A percentile compares a stretch with the other conserved stretches of the same genome.
These are phyloP conservation scores for Pseudoneurospora amorphoporcata DNA, from an alignment of 495 filamentous ascomycete genomes.

Conservation along the genomic window DNA sequence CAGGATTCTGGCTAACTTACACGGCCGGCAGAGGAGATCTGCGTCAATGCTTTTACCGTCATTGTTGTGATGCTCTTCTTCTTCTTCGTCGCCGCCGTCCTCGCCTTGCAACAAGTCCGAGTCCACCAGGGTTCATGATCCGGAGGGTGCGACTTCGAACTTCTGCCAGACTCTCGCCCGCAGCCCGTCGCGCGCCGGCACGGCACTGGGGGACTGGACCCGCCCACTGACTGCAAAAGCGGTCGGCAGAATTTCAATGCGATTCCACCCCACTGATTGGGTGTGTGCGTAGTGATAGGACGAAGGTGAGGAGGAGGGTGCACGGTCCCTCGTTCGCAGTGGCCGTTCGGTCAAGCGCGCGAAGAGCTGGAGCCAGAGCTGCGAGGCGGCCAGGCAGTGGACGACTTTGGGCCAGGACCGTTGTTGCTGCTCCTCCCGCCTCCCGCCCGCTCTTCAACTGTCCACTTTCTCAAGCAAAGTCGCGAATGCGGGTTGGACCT, in stretches of 20 bases:
- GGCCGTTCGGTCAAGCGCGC: background rate
- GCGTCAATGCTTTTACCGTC: slow-evolving; percentile 52
- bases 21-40: slow-evolving; percentile 51
- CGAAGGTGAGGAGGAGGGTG: background rate
- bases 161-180: background rate
- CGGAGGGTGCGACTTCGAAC: slow-evolving; percentile 4
- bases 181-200: background rate
- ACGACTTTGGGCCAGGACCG: background rate
- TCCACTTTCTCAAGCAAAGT: background rate
- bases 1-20: slow-evolving; percentile 26
- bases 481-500: background rate
- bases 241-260: slow-evolving; percentile 7
- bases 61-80: slow-evolving; percentile 31
- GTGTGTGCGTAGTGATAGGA: background rate
- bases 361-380: background rate
- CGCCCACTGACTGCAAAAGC: background rate
- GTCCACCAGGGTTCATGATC: slow-evolving; percentile 9
- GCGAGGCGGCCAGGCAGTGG: background rate
- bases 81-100: slow-evolving; percentile 15
- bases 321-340: background rate
- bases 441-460: background rate
- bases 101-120: background rate
- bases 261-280: background rate
- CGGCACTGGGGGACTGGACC: background rate
- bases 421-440: background rate